phyloP scores from a whole-genome alignment of 495 filamentous ascomycete genomes.

The Penicillium subrubescens region DNA sequence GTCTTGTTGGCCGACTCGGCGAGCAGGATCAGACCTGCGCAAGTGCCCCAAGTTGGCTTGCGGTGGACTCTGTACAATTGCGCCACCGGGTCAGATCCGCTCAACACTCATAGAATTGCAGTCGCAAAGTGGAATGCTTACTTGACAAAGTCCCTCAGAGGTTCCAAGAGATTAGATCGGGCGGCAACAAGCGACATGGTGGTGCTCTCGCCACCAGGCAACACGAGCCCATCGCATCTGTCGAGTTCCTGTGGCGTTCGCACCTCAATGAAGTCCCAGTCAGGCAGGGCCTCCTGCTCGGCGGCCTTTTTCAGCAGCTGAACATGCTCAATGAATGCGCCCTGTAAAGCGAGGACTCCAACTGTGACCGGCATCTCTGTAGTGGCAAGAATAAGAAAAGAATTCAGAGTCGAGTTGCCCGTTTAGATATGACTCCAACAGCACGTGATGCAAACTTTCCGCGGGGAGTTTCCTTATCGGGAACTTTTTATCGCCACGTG shows the following conservation, averaged over 20 bases:
- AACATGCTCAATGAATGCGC: slow-evolving; percentile 89
- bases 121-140: slow-evolving; percentile 41
- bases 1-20: slow-evolving; percentile 85
- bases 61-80: slow-evolving; percentile 44
- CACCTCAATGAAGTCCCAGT: slow-evolving; percentile 74
- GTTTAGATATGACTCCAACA: slow-evolving; percentile 26
- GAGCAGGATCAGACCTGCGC: slow-evolving; percentile 90
- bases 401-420: neutral
- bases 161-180: slow-evolving; percentile 77
- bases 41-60: slow-evolving; percentile 95
- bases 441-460: slow-evolving; percentile 32
- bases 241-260: slow-evolving; percentile 72
- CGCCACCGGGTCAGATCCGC: slow-evolving; percentile 22
- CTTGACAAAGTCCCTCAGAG: slow-evolving; percentile 92
- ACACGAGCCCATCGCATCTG: slow-evolving; percentile 77
- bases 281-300: slow-evolving; percentile 22
- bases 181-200: slow-evolving; percentile 88
- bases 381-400: slow-evolving; percentile 12
- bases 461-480: slow-evolving; percentile 28
- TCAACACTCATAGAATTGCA: neutral
- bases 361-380: slow-evolving; percentile 58
- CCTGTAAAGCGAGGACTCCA: slow-evolving; percentile 89
- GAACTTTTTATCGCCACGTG: slow-evolving; percentile 29
- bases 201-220: slow-evolving; percentile 95
- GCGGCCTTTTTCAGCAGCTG: slow-evolving; percentile 72